Base-by-base conservation (phyloP, 306 rosid species). In the Heteromeles arbutifolia region DNA sequence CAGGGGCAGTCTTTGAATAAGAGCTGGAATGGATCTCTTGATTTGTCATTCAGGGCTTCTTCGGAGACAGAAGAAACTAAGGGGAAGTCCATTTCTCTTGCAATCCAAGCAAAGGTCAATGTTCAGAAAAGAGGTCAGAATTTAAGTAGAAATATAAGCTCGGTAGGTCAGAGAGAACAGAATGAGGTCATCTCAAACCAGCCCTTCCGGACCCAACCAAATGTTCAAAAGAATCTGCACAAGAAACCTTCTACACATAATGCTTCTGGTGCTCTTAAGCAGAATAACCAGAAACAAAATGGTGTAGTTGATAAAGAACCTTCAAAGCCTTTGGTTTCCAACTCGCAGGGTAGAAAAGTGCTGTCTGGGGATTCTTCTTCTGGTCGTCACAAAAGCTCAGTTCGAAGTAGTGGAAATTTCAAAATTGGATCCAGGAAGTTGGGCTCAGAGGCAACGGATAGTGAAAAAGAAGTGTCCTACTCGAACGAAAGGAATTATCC, bases 91-190 rank as follows among this genome's bases (percentile, higher is more conserved):
- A 76, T 95, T 74, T 95, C 98, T 3, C 98, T 95, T 80, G 98
- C 98, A 57, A 79, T 95, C 77, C 98, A 95, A 83, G 98, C 98
- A 73, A 95, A 95, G 80, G 98, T 92, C 80, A 95, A 95, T 83
- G 98, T 95, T 80, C 97, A 90, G 75, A 87, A 77, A 89, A 74
- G 98, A 80, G 90, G 94, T 67, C 87, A 90, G 82, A 91, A 74
- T 83, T 65, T 77, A 79, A 86, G 69, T 65, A 78, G 82, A 73
- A 83, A 79, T 52, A 88, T 86, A 84, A 87, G 70, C 83, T 83
- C 80, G 69, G 80, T 32, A 22, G 82, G 75, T 69, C 90, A 82
- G 68, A 90, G 87, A 71, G 93, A 87, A 70, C 91, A 90, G 69
- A 78, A 70, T 74, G 96, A 92, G 68, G 75, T 31, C 45, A 90